phyloP scores from a whole-genome alignment of 2,329 filamentous ascomycete genomes.

The Eurotiales sp. region DNA sequence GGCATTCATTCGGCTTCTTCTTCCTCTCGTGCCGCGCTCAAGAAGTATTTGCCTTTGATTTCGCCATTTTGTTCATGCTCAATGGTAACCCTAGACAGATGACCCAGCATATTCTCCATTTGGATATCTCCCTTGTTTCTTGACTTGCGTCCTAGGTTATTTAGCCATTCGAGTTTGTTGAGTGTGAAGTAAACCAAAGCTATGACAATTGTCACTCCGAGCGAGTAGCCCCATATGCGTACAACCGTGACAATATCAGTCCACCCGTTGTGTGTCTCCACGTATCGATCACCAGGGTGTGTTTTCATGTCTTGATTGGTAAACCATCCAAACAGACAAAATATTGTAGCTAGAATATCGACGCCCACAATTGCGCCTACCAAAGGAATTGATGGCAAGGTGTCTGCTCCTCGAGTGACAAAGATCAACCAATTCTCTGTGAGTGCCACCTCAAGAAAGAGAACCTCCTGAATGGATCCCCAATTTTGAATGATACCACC shows the following conservation, averaged over 20 bases:
- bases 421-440: slow-evolving; percentile 97
- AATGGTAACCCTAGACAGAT: slow-evolving; percentile 46
- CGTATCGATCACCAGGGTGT: slow-evolving; percentile 23
- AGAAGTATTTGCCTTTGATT: slow-evolving; percentile 39
- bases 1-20: slow-evolving; percentile 39
- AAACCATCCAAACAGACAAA: slow-evolving; percentile 74
- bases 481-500: slow-evolving; percentile 73
- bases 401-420: slow-evolving; percentile 78
- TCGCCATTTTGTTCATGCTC: slow-evolving; percentile 48
- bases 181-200: slow-evolving; percentile 49
- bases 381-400: slow-evolving; percentile 70
- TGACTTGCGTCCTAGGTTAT: slow-evolving; percentile 47
- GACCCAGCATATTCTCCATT: slow-evolving; percentile 49
- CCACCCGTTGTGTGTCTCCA: slow-evolving; percentile 49
- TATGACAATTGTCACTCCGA: slow-evolving; percentile 50
- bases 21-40: slow-evolving; percentile 42
- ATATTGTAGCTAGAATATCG: slow-evolving; percentile 68
- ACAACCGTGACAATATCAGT: slow-evolving; percentile 56
- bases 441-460: slow-evolving; percentile 86
- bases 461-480: slow-evolving; percentile 69
- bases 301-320: slow-evolving; percentile 47
- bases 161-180: slow-evolving; percentile 43
- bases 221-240: slow-evolving; percentile 49
- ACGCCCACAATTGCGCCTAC: slow-evolving; percentile 68
- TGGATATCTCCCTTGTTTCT: slow-evolving; percentile 47